These are phyloP conservation scores for Golubevia pallescens DNA, from an alignment of 1,284 basidiomycete genomes.

Conservation along the genomic window DNA sequence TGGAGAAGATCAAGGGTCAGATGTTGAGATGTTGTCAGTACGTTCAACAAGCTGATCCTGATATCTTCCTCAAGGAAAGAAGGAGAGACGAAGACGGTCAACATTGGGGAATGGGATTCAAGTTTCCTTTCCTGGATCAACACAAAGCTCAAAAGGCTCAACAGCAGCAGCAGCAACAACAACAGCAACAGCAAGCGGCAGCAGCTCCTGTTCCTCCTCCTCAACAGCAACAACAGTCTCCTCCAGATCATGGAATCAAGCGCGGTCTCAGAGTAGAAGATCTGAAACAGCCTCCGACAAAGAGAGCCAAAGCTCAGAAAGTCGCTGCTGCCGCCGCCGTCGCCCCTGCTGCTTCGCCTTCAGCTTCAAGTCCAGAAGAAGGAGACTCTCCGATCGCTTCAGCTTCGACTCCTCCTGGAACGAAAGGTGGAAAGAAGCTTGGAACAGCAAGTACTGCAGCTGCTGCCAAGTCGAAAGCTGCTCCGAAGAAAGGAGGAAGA, in stretches of 20 bases:
- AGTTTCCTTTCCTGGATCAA: neutral
- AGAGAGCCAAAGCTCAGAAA: constrained; percentile 31
- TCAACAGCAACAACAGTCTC: neutral
- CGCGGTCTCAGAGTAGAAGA: constrained; percentile 51
- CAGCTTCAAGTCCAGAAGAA: constrained; percentile 11
- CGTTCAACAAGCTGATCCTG: constrained; percentile 50
- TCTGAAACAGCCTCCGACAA: constrained; percentile 51
- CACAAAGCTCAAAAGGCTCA: neutral
- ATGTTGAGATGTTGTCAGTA: constrained; percentile 60
- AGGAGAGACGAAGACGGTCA: neutral
- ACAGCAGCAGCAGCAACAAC: neutral
- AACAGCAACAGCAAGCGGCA: neutral
- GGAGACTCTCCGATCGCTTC: constrained; percentile 28
- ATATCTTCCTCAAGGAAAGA: constrained; percentile 11
- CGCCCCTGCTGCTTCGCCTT: neutral
- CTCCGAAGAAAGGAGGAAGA: constrained; percentile 4
- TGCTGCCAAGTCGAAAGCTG: constrained; percentile 11
- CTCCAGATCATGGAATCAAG: constrained; percentile 21
- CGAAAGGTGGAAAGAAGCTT: constrained; percentile 23
- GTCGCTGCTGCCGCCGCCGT: neutral
- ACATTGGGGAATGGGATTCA: neutral
- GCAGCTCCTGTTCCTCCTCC: no score
- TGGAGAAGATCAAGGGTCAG: constrained; percentile 60
- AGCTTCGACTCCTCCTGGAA: constrained; percentile 29
- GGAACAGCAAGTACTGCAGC: constrained; percentile 24